Evolutionary conservation across 2,329 filamentous ascomycete species (phyloP), one percentile per base, ranked within the genome.

Genomic region (Chaetomium sp.): DNA sequence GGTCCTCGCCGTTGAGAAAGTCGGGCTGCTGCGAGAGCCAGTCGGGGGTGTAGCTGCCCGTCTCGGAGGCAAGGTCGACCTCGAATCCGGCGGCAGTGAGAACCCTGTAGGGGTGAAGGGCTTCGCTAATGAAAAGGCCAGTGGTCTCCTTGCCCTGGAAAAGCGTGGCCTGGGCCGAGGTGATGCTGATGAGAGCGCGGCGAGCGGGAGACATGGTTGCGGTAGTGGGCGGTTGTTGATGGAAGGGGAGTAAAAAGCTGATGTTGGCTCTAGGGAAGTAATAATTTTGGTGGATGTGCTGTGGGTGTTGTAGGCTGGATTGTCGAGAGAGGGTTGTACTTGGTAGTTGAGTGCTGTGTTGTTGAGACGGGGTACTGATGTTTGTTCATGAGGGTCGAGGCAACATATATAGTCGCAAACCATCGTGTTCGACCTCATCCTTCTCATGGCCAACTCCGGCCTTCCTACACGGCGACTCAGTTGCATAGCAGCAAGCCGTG

Each of bases 11-110:
- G 35, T 29, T 10, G 55, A 57, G 55, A 4, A 45, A 57, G 23
- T 57, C 55, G 25, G 55, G 55, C 23, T 57, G 35, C 55, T 57
- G 55, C 7, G 55, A 57, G 6, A 57, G 55, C 55, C 55, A 57
- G 55, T 57, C 55, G 13, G 55, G 35, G 0, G 55, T 57, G 55
- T 57, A 57, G 55, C 12, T 47, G 12, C 55, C 35, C 1, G 55
- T 57, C 13, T 57, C 55, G 38, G 55, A 45, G 35, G 55, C 38
- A 2, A 57, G 55, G 55, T 57, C 55, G 55, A 57, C 55, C 38
- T 57, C 55, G 5, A 57, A 57, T 35, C 55, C 55, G 35, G 55
- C 55, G 23, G 55, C 55, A 13, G 55, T 57, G 23, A 57, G 55
- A 12, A 57, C 55, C 4, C 23, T 25, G 55, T 27, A 57, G 21